Base-by-base conservation (phyloP, 140 eudicot genomes). In the Stevia rebaudiana region DNA sequence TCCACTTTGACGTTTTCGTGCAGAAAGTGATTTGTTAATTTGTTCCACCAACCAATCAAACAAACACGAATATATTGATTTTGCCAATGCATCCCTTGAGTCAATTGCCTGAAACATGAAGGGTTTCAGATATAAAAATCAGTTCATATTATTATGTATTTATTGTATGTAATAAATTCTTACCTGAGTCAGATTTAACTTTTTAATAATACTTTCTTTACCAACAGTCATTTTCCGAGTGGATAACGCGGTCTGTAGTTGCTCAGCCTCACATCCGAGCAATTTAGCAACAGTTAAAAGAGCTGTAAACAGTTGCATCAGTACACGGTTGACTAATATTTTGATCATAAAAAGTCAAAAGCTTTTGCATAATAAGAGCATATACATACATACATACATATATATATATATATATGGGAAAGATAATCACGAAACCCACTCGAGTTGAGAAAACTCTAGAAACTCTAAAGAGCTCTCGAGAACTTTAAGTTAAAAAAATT, bases 41-140 rank as follows among this genome's bases (percentile, higher is more conserved):
- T 84, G 75, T 50, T 87, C 94, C 47, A 90, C 91, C 21, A 90
- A 78, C 94, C 95, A 90, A 61, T 82, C 85, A 72, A 90, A 87
- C 79, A 90, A 84, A 74, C 86, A 84, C 25, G 95, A 86, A 69
- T 90, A 87, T 73, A 90, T 77, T 23, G 85, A 84, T 71, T 90
- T 90, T 63, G 95, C 95, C 81, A 87, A 72, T 12, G 97, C 87
- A 67, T 90, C 97, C 67, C 95, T 82, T 57, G 88, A 46, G 56
- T 90, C 95, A 47, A 63, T 80, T 50, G 95, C 97, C 97, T 90
- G 63, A 68, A 66, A 68, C 30, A 53, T 52, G 23, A 36, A 69
- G 46, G 36, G n/a, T 52, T 71, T 37, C 30, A 13, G 23, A 51
- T 56, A 25, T 54, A 48, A 22, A 35, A 33, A 47, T 39, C 31